Evolutionary conservation across 441 rosid genomes (phyloP).

Genomic region (Brassica hybrid): DNA sequence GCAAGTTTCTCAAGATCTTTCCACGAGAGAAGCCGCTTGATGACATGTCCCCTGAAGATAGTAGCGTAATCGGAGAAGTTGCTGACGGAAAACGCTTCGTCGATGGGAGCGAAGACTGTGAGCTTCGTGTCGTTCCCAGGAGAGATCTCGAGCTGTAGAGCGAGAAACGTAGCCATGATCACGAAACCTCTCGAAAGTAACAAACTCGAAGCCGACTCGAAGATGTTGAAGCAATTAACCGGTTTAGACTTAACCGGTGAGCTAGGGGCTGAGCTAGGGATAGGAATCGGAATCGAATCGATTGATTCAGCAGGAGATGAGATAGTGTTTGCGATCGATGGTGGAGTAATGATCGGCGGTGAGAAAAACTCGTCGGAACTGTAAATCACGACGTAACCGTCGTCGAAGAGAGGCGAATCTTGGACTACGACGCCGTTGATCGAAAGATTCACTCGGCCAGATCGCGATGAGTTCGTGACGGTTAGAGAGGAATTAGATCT

Average conservation of each 20-base stretch:
- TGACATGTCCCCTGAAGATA: conserved; percentile 44
- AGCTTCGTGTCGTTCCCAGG: conserved; percentile 37
- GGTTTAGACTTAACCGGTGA: conserved; percentile 9
- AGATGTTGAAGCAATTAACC: conserved; percentile 31
- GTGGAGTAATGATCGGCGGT: conserved; percentile 4
- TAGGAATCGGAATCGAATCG: conserved; percentile 19
- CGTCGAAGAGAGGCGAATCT: conserved; percentile 44
- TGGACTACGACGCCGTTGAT: conserved; percentile 42
- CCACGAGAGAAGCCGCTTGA: conserved; percentile 43
- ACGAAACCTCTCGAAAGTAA: conserved; percentile 45
- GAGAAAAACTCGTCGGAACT: conserved; percentile 43
- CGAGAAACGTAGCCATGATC: conserved; percentile 48
- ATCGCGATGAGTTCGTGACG: conserved; percentile 34
- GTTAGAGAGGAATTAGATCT: conserved; percentile 34
- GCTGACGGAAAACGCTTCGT: conserved; percentile 38
- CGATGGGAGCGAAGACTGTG: conserved; percentile 51
- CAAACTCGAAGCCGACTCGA: conserved; percentile 42
- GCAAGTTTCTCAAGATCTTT: conserved; percentile 38
- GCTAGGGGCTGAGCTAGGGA: conserved; percentile 31
- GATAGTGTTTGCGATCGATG: too few species aligned
- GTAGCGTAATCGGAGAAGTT: conserved; percentile 39
- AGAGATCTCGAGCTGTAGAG: conserved; percentile 41
- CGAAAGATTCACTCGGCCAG: not conserved
- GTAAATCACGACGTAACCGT: conserved; percentile 43
- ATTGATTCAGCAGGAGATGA: conserved; percentile 5